A percentile compares a stretch with the other conserved stretches of the same genome.
Conservation (phyloP, 805 yeast genomes). For the Citeromyces matritensis region DNA sequence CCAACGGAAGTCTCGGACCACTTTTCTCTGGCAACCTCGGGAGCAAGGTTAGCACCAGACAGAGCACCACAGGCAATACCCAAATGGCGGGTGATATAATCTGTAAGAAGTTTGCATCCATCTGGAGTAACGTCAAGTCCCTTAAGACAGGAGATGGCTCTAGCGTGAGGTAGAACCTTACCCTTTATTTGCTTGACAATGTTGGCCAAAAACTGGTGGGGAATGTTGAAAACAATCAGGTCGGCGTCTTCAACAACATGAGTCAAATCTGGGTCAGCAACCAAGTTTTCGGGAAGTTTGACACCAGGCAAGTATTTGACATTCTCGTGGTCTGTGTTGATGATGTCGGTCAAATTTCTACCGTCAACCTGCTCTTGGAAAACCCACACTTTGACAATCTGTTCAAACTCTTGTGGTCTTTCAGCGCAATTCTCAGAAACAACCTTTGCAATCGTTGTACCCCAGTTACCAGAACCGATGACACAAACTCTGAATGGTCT, state of each 20-base stretch:
- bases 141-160: slow-evolving; percentile 92
- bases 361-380: slow-evolving; percentile 76
- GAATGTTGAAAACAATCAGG: slow-evolving; percentile 83
- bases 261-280: slow-evolving; percentile 75
- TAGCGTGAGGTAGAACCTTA: slow-evolving; percentile 46
- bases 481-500: slow-evolving; percentile 44
- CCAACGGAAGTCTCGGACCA: slow-evolving; percentile 99
- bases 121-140: slow-evolving; percentile 81
- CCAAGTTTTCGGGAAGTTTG: slow-evolving; percentile 69
- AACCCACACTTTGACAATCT: slow-evolving; percentile 91
- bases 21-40: slow-evolving; percentile 88
- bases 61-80: slow-evolving; percentile 92
- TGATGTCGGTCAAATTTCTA: slow-evolving; percentile 72
- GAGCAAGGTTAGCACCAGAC: slow-evolving; percentile 94
- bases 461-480: slow-evolving; percentile 97
- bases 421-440: slow-evolving; percentile 75
- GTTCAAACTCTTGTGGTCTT: slow-evolving; percentile 58
- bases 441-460: slow-evolving; percentile 92
- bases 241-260: slow-evolving; percentile 73
- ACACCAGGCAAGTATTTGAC: slow-evolving; percentile 90
- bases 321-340: slow-evolving; percentile 83
- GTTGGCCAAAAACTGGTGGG: slow-evolving; percentile 85
- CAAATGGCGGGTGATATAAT: slow-evolving; percentile 63
- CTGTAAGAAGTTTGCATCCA: slow-evolving; percentile 76
- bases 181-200: slow-evolving; percentile 70